Conservation (phyloP, 2,329 filamentous ascomycete genomes). For the Neurospora crassa region DNA sequence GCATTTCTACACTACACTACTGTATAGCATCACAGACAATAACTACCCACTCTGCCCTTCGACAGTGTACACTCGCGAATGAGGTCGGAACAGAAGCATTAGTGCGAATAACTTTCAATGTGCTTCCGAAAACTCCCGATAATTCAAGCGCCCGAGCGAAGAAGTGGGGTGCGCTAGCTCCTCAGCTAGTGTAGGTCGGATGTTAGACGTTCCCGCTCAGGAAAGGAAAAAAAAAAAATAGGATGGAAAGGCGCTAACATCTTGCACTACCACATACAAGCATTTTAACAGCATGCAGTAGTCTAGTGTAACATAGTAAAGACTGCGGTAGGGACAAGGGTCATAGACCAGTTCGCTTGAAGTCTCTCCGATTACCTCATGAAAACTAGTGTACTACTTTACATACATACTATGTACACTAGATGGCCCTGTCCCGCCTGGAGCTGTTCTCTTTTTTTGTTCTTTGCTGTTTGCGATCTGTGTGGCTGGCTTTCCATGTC, state of each 20-base stretch:
- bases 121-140: not conserved
- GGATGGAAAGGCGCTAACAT: not conserved
- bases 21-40: not conserved
- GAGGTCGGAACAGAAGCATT: not conserved
- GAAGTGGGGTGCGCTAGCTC: not conserved
- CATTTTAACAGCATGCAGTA: not conserved
- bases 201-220: not conserved
- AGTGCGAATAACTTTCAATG: not conserved
- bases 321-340: not conserved
- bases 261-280: not conserved
- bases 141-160: not conserved
- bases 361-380: not conserved
- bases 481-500: not conserved
- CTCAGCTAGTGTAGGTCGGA: not conserved
- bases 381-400: not conserved
- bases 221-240: not conserved
- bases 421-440: not conserved
- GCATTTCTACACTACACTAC: not conserved
- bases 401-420: too few species aligned
- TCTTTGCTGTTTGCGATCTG: not conserved
- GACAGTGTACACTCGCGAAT: not conserved
- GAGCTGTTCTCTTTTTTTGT: not conserved
- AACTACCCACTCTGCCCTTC: not conserved
- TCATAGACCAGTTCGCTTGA: not conserved
- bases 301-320: not conserved